phyloP scores from a whole-genome alignment of 2,329 filamentous ascomycete species.

The Cladobotryum protrusum region DNA sequence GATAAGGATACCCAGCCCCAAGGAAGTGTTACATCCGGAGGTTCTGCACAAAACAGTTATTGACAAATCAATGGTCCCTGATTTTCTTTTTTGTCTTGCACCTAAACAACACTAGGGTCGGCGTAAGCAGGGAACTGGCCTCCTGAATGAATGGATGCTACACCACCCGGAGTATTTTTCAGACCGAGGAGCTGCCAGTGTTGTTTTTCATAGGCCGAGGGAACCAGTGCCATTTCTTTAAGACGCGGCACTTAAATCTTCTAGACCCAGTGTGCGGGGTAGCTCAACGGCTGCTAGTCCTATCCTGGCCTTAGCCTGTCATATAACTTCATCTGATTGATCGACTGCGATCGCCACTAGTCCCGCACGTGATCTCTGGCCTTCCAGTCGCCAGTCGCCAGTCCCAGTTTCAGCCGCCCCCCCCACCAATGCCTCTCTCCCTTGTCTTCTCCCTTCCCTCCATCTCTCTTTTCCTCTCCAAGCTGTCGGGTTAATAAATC shows the following conservation, averaged over 20 bases:
- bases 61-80: too few species aligned
- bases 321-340: not conserved
- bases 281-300: constrained; percentile 7
- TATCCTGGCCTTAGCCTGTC: not conserved
- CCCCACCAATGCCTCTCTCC: not conserved
- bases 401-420: not conserved
- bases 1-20: too few species aligned
- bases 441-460: not conserved
- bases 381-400: not conserved
- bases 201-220: too few species aligned
- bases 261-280: not conserved
- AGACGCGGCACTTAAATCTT: not conserved
- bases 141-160: too few species aligned
- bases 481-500: not conserved
- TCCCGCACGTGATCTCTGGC: not conserved
- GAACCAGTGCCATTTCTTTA: not conserved
- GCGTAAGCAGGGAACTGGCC: too few species aligned
- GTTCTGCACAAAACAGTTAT: too few species aligned
- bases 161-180: too few species aligned
- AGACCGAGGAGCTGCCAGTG: too few species aligned
- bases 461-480: not conserved
- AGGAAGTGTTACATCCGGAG: too few species aligned
- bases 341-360: constrained; percentile 1
- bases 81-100: too few species aligned
- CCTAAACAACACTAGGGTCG: too few species aligned